phyloP scores from a whole-genome alignment of 805 yeast genomes.

The Teunomyces pallodes region DNA sequence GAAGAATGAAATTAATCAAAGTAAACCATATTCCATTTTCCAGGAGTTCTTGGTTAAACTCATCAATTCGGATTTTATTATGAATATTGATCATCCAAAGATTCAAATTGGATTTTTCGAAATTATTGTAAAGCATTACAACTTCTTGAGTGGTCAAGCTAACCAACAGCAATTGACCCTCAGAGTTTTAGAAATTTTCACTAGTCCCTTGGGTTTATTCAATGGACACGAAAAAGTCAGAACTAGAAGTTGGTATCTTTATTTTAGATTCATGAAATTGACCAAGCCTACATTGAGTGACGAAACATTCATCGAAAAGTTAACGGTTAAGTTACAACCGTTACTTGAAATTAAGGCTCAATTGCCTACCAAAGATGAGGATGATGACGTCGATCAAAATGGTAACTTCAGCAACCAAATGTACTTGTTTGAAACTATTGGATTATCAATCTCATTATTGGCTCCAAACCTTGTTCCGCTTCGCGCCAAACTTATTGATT shows the following conservation, averaged over 20 bases:
- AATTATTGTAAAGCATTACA: conserved; percentile 74
- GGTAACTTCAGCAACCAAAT: conserved; percentile 74
- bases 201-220: conserved; percentile 79
- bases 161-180: conserved; percentile 49
- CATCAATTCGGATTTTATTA: conserved; percentile 46
- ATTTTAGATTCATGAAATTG: conserved; percentile 75
- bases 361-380: conserved; percentile 53
- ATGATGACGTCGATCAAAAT: conserved; percentile 45
- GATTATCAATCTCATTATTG: conserved; percentile 59
- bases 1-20: conserved; percentile 59
- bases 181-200: conserved; percentile 71
- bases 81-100: conserved; percentile 65
- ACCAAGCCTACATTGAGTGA: conserved; percentile 62
- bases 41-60: conserved; percentile 59
- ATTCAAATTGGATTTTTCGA: conserved; percentile 84
- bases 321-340: conserved; percentile 60
- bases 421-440: conserved; percentile 82
- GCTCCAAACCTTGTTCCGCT: conserved; percentile 18
- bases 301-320: conserved; percentile 47
- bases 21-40: conserved; percentile 63
- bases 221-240: conserved; percentile 72
- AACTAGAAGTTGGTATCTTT: conserved; percentile 85
- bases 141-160: conserved; percentile 45
- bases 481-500: conserved; percentile 53
- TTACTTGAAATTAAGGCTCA: conserved; percentile 64